These are phyloP conservation scores for Eleusine indica DNA, from an alignment of 176 grass and related monocot genomes.

Conservation along the genomic window DNA sequence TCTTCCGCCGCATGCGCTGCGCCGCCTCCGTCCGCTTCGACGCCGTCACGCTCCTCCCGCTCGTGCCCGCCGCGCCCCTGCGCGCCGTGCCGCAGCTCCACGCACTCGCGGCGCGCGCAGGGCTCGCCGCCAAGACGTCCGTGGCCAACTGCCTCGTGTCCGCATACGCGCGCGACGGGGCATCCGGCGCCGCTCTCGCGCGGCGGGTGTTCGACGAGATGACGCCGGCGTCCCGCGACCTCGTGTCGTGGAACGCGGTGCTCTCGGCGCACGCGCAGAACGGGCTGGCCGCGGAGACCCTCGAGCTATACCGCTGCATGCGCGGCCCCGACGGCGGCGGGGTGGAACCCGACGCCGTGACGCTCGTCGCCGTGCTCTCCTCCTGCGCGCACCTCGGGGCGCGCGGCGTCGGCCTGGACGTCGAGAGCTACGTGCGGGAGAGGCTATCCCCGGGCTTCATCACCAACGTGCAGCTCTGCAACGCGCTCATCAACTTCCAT, in stretches of 20 bases:
- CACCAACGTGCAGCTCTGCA: constrained; percentile 59
- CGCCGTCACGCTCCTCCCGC: constrained; percentile 58
- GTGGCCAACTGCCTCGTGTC: constrained; percentile 69
- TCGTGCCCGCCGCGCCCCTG: constrained; percentile 46
- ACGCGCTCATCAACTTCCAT: constrained; percentile 73
- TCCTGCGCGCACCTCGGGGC: constrained; percentile 62
- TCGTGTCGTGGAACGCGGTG: constrained; percentile 73
- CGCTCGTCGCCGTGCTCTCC: constrained; percentile 62
- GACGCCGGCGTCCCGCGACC: constrained; percentile 37
- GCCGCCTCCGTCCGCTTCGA: constrained; percentile 40
- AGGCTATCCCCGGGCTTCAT: constrained; percentile 19
- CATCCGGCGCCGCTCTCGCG: constrained; percentile 36
- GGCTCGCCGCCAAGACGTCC: constrained; percentile 6
- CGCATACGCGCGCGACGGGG: constrained; percentile 44
- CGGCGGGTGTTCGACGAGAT: constrained; percentile 53
- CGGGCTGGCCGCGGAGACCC: constrained; percentile 48
- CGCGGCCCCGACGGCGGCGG: constrained; percentile 8
- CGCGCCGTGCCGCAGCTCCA: constrained; percentile 54
- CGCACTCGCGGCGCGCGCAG: constrained; percentile 28
- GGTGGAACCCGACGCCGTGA: constrained; percentile 60
- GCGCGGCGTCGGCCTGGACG: constrained; percentile 38
- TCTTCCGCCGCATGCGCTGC: constrained; percentile 60
- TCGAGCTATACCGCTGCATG: constrained; percentile 62
- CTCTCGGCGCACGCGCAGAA: constrained; percentile 67
- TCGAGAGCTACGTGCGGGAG: constrained; percentile 41